Percentiles rank a stretch among this genome's conserved stretches.
These are phyloP conservation scores for Olyra latifolia DNA, from an alignment of 176 grass and related monocot genomes.

Conservation along the genomic window DNA sequence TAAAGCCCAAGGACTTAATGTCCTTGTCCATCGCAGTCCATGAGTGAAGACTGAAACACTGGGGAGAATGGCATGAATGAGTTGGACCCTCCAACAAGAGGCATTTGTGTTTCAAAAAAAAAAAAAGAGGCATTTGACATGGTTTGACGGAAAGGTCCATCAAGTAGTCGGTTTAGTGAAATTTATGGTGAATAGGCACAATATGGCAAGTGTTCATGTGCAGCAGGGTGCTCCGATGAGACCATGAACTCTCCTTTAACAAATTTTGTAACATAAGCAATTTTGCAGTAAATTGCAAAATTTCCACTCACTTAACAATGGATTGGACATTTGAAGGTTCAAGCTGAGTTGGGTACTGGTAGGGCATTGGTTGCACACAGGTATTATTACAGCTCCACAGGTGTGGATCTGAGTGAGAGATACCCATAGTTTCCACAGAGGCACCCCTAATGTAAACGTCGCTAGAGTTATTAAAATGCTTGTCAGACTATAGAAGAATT, in stretches of 20 bases:
- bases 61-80: neutral
- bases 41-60: neutral
- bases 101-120: no score
- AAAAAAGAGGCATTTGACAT: neutral
- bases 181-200: neutral
- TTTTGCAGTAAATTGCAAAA: neutral
- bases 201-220: neutral
- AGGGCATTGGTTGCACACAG: neutral
- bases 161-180: neutral
- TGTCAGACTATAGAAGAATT: neutral
- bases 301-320: neutral
- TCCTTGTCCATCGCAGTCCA: neutral
- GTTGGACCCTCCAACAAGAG: neutral
- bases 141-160: neutral
- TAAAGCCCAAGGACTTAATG: neutral
- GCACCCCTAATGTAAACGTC: neutral
- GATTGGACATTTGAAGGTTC: neutral
- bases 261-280: neutral
- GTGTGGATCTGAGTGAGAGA: neutral
- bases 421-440: neutral
- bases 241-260: neutral
- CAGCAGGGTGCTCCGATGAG: neutral
- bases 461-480: neutral
- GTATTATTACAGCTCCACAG: constrained; percentile 5
- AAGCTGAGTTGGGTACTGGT: neutral